These are phyloP conservation scores for Heliamphora ciliata DNA, from an alignment of 179 eudicot genomes.

Conservation along the genomic window DNA sequence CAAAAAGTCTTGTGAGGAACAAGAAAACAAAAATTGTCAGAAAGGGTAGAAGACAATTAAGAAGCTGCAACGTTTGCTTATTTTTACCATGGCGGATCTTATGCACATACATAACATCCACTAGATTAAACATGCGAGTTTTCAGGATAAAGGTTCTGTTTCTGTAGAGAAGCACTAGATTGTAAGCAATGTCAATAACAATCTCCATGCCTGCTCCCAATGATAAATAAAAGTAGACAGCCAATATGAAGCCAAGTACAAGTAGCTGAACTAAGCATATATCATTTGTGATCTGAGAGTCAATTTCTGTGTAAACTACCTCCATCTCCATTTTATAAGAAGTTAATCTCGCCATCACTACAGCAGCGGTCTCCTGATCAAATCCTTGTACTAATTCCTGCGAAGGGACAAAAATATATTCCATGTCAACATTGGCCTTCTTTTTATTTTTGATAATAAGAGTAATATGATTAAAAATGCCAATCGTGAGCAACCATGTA, in stretches of 20 bases:
- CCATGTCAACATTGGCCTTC: constrained; percentile 19
- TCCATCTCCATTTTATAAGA: constrained; percentile 95
- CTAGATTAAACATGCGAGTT: background rate
- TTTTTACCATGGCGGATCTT: too few species aligned
- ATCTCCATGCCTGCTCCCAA: background rate
- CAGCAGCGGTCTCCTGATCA: constrained; percentile 99
- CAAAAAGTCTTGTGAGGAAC: background rate
- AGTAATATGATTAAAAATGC: too few species aligned
- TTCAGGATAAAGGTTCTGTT: background rate
- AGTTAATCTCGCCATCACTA: constrained; percentile 83
- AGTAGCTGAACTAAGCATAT: constrained; percentile 1
- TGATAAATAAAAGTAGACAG: background rate
- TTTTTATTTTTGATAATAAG: background rate
- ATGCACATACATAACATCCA: background rate
- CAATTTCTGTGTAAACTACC: constrained; percentile 36
- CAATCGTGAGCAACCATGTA: too few species aligned
- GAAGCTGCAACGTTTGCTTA: background rate
- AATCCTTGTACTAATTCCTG: constrained; percentile 94
- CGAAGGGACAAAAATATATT: constrained; percentile 12
- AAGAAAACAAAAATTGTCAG: background rate
- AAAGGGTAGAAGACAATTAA: constrained; percentile 3
- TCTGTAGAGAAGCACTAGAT: background rate
- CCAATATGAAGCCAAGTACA: background rate
- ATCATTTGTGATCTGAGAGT: background rate
- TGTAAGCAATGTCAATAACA: background rate